Conservation (phyloP, 768 basidiomycete genomes). For the Neoboletus brunneissimus region DNA sequence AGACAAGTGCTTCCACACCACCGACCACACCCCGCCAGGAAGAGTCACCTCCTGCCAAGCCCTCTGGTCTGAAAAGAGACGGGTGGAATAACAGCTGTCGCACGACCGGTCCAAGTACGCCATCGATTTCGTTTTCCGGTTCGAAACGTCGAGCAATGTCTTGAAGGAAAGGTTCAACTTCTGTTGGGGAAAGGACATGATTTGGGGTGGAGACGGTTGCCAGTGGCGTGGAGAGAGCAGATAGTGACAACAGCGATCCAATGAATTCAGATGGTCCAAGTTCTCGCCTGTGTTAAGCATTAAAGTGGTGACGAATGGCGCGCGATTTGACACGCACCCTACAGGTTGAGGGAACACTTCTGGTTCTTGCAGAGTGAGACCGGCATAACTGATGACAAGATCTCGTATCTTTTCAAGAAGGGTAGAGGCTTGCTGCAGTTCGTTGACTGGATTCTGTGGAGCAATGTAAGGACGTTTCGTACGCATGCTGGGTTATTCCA, state of each 20-base stretch:
- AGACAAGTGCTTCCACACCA: conserved; percentile 76
- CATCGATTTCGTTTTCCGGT: conserved; percentile 72
- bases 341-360: conserved; percentile 91
- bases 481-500: not conserved
- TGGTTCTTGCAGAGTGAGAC: conserved; percentile 86
- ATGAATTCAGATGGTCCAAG: conserved; percentile 81
- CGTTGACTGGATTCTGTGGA: conserved; percentile 50
- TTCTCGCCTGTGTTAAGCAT: conserved; percentile 46
- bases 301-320: not conserved
- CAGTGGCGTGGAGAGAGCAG: conserved; percentile 65
- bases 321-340: conserved; percentile 45
- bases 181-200: conserved; percentile 56
- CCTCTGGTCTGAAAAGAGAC: conserved; percentile 62
- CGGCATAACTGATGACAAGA: conserved; percentile 84
- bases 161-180: conserved; percentile 77
- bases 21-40: conserved; percentile 85
- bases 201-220: conserved; percentile 45
- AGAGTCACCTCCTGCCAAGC: conserved; percentile 67
- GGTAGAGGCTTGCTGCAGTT: conserved; percentile 56
- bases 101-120: conserved; percentile 75
- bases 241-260: conserved; percentile 73
- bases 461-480: conserved; percentile 35
- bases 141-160: conserved; percentile 83
- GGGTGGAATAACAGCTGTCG: conserved; percentile 58
- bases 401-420: conserved; percentile 77